Conservation (phyloP, 1,284 basidiomycete genomes). For the Coniferiporia weirii region DNA sequence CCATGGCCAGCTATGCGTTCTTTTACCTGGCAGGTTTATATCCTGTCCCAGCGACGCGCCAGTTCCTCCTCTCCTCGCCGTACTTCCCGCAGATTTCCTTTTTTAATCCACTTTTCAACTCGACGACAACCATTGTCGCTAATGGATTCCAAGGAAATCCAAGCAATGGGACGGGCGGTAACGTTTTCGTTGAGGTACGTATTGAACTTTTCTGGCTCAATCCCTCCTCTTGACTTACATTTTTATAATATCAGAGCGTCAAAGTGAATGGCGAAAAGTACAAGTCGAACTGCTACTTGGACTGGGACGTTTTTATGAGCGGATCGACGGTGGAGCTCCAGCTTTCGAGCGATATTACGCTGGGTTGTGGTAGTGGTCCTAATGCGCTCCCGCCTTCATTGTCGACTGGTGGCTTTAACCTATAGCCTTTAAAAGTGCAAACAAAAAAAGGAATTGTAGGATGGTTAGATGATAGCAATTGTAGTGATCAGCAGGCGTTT, state of each 20-base stretch:
- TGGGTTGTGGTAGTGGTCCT: constrained; percentile 42
- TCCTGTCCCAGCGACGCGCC: constrained; percentile 54
- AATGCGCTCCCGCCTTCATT: constrained; percentile 52
- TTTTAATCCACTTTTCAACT: constrained; percentile 50
- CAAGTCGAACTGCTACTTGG: constrained; percentile 57
- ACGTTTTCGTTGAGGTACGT: constrained; percentile 49
- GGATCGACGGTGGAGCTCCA: constrained; percentile 48
- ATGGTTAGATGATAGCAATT: too few relatives aligned
- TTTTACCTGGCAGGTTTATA: constrained; percentile 60
- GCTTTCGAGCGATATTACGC: constrained; percentile 45
- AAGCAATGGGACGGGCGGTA: constrained; percentile 41
- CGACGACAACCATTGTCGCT: constrained; percentile 50
- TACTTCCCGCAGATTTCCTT: constrained; percentile 57
- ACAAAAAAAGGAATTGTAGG: too few relatives aligned
- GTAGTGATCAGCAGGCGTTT: too few relatives aligned
- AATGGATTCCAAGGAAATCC: constrained; percentile 52
- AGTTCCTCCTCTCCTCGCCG: constrained; percentile 56
- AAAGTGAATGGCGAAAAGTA: constrained; percentile 50
- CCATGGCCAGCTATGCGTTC: constrained; percentile 63
- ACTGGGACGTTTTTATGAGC: constrained; percentile 53
- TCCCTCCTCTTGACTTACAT: neutral
- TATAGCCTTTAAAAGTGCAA: neutral
- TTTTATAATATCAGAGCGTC: constrained; percentile 37
- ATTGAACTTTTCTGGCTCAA: neutral
- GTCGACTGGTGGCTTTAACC: constrained; percentile 50